A percentile compares a stretch with the other conserved stretches of the same genome.
These are phyloP conservation scores for Botrytis porri DNA, from an alignment of 2,329 filamentous ascomycete species.

Conservation along the genomic window DNA sequence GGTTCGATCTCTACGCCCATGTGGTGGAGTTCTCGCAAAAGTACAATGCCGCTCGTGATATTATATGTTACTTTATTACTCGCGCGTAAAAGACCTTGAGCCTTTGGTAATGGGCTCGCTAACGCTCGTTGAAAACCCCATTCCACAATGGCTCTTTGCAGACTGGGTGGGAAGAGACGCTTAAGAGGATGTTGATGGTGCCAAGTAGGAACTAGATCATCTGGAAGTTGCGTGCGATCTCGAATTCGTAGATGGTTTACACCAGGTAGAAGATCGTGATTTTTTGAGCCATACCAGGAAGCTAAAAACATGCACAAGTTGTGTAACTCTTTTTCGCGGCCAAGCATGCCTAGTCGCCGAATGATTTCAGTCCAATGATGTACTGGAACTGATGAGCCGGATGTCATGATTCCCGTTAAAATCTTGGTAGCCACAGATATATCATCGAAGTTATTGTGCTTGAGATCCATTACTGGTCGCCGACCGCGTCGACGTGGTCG, in stretches of 20 bases:
- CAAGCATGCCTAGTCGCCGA: conserved; percentile 56
- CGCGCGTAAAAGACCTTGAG: neutral
- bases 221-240: conserved; percentile 22
- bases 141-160: conserved; percentile 47
- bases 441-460: conserved; percentile 34
- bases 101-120: neutral
- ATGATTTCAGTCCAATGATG: conserved; percentile 56
- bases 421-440: conserved; percentile 43
- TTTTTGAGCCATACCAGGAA: conserved; percentile 39
- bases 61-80: neutral
- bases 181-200: conserved; percentile 39
- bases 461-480: conserved; percentile 23
- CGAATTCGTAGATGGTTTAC: conserved; percentile 12
- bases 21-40: conserved; percentile 32
- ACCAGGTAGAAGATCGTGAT: neutral
- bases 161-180: conserved; percentile 42
- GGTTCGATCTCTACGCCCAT: conserved; percentile 27
- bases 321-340: conserved; percentile 50
- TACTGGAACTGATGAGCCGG: conserved; percentile 43
- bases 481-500: conserved; percentile 38
- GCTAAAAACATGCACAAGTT: conserved; percentile 51
- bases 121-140: conserved; percentile 46
- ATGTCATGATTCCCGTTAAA: conserved; percentile 47
- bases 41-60: conserved; percentile 31
- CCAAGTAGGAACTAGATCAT: conserved; percentile 23